Percentiles rank a stretch among this genome's conserved stretches.
Conservation (phyloP, 129 eudicot species). For the Pseudognaphalium luteoalbum region DNA sequence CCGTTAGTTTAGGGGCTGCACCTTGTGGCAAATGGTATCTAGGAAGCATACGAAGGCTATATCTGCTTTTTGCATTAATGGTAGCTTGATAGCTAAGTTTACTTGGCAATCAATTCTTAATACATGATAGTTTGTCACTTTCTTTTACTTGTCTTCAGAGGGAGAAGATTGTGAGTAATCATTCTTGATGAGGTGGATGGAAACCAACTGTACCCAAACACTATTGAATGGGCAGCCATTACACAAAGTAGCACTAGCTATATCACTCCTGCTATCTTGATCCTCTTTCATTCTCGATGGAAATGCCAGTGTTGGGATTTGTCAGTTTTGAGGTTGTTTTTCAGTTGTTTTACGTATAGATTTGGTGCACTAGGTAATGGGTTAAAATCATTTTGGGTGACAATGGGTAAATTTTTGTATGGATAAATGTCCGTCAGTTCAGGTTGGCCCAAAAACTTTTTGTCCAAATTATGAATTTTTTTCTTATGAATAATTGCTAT, state of each 20-base stretch:
- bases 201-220: not conserved
- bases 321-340: not conserved
- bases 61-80: not conserved
- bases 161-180: slow-evolving; percentile 7
- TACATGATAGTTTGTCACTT: not conserved
- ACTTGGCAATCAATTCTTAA: not conserved
- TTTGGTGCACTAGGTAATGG: too few relatives aligned
- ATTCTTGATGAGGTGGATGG: not conserved
- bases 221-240: not conserved
- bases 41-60: not conserved
- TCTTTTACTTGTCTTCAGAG: not conserved
- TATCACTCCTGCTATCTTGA: slow-evolving; percentile 5
- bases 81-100: not conserved
- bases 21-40: not conserved
- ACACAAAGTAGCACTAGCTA: not conserved
- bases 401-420: not conserved
- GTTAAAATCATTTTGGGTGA: too few relatives aligned
- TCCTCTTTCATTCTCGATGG: not conserved
- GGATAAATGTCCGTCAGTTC: not conserved
- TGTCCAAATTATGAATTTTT: too few relatives aligned
- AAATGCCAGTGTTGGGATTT: not conserved
- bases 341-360: not conserved
- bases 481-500: not conserved
- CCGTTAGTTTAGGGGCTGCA: not conserved
- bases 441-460: not conserved